Base-by-base conservation (phyloP, 2,329 filamentous ascomycete species). In the Aureobasidium sp. region DNA sequence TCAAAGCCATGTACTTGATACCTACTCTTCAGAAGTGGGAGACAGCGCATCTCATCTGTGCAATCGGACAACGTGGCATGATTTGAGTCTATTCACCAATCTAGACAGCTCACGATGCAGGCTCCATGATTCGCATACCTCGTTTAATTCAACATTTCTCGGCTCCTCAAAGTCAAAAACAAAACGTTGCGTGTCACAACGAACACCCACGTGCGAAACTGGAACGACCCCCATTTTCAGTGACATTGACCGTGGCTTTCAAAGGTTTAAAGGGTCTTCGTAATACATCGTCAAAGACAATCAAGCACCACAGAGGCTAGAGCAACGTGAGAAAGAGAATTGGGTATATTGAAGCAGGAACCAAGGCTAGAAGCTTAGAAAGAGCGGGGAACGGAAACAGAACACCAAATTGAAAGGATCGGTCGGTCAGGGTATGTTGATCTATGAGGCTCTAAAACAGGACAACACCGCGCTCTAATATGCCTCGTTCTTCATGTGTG, bases 381-480 rank as follows among this genome's bases (percentile, higher is more conserved):
- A 16, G 25, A 35, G 21, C 17, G 34, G n/a, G 7, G 14, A 19
- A 34, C 35, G 16, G 10, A 51, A 34, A 25, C 8, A 7, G n/a
- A 24, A 38, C 39, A 35, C 35, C 34, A 51, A 51, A 29, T 30
- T 19, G 41, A 51, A 51, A 16, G 19, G n/a, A n/a, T n/a, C n/a
- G n/a, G 17, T 40, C 35, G 25, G 37, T 25, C 30, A 41, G 48
- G 37, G 29, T 40, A 40, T 40, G 48, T 51, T 50, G 32, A 27
- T 51, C 48, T 51, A 51, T 41, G 27, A 30, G 35, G 27, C 38
- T 51, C 48, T 51, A 51, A 49, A 49, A 51, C 29, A 40, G 29
- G 37, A 51, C 48, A 51, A 51, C 48, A 51, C 48, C 27, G 21
- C 35, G 48, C 48, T 51, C 48, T 51, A 51, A 34, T 51, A 51